Evolutionary conservation across 192 early-diverging fungal genomes (phyloP), one percentile per base, ranked within the genome.

Genomic region (Backusella tarrabulga): DNA sequence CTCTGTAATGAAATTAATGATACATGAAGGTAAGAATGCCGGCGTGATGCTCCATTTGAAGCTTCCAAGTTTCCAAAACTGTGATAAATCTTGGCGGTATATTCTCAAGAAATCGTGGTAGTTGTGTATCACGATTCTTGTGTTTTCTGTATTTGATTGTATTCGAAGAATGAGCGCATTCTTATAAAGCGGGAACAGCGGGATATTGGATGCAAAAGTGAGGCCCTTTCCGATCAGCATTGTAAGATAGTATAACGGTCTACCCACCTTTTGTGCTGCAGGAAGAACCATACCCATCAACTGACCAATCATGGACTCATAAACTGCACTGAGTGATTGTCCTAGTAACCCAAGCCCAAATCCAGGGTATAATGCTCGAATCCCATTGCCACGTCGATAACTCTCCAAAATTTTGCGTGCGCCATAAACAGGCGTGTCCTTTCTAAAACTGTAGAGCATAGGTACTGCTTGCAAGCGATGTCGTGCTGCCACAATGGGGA

Each of bases 401-500:
- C 21, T 40, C n/a, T 44, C 19, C 4, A 50, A 6, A 8, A 72
- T 44, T 67, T 54, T 26, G 34, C 50, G 67, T 35, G 34, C 44
- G 15, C 68, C 68, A 23, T 63, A 26, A 23, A 54, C 12, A 7
- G 82, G 82, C 11, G 75, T 80, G 19, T 77, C 72, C 67, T 23
- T 71, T 71, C 36, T 54, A 50, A 40, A 29, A 34, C 41, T 40
- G 11, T 69, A 76, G n/a, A 54, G 26, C 8, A 6, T 4, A 9
- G 82, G 73, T 32, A 80, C 41, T 17, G 78, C 76, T 35, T 83
- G 79, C 26, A 50, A 36, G 34, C 78, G 67, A 60, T 83, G 78
- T n/a, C 82, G 68, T 6, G 79, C 72, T 8, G 80, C 82, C 3
- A 83, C 78, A 21, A 83, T 73, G 1, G 82, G 82, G 68, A 80